Base-by-base conservation (phyloP, 2,329 filamentous ascomycete genomes). In the Helotiales sp. region DNA sequence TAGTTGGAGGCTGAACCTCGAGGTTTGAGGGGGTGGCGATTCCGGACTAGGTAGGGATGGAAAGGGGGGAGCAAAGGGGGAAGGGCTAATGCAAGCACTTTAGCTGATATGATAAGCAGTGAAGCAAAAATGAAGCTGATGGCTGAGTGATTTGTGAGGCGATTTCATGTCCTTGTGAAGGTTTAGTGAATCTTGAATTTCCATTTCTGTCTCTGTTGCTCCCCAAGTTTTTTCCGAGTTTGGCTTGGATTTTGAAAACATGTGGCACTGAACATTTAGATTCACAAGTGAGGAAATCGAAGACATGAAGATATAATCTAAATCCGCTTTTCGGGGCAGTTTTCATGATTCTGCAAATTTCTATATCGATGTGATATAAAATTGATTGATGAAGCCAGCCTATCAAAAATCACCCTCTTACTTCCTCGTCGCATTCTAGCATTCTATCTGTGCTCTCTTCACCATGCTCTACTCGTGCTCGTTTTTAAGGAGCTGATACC, bases 11-110 rank as follows among this genome's bases (percentile, higher is more conserved):
- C 49, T 52, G 49, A 52, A 52, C 49, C 49, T 52, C 26, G 26
- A 28, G 49, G 40, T 45, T 45, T 45, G 40, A 26, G 24, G 49
- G 24, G 49, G 15, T 28, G 47, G 47, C 26, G 49, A 17, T 45
- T 7, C 2, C 2, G 40, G 17, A 10, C 15, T 5, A 7, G 17
- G 24, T 2, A 30, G 15, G 24, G 49, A 30, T n/a, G 15, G 24
- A n/a, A 4, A 30, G 15, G 49, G 15, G 3, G 11, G 47, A 11
- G 11, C 11, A 50, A 13, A 37, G 55, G 47, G 20, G 24, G 45
- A n/a, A 1, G 22, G 28, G 55, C 65, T 69, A 64, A 67, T 71
- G 67, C 68, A 65, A 54, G 22, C 37, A 59, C 47, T 64, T 64
- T 65, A 55, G 47, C 54, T 61, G 54, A 60, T 65, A n/a, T 60